phyloP scores from a whole-genome alignment of 371 early-diverging fungal species.

The Mortierella sp. region DNA sequence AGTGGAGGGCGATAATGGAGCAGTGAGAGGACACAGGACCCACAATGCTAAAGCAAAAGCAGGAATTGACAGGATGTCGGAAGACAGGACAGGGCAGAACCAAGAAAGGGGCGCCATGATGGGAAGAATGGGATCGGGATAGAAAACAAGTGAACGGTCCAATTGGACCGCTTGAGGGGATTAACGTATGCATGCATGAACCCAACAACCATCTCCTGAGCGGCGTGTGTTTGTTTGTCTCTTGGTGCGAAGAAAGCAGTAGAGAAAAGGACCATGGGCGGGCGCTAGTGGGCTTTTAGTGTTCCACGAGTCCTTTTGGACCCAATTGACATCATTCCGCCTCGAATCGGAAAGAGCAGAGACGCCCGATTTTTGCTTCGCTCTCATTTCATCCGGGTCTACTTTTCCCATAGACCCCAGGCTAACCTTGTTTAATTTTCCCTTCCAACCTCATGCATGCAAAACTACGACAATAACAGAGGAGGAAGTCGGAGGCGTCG shows the following conservation, averaged over 20 bases:
- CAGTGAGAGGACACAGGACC: neutral
- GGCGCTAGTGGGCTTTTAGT: neutral
- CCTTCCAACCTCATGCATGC: neutral
- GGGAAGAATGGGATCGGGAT: neutral
- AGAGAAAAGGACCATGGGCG: neutral
- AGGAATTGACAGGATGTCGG: neutral
- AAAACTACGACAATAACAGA: constrained; percentile 57
- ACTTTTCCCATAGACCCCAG: neutral
- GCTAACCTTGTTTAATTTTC: neutral
- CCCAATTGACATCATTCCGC: neutral
- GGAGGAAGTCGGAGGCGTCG: constrained; percentile 85
- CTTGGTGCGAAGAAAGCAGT: neutral
- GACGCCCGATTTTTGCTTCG: neutral
- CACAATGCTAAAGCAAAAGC: neutral
- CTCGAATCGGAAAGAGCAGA: neutral
- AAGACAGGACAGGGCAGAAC: neutral
- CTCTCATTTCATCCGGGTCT: neutral
- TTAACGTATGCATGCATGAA: neutral
- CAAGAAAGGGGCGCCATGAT: neutral
- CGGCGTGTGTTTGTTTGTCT: neutral
- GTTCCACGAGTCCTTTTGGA: neutral
- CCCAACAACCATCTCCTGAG: neutral
- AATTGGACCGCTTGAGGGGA: neutral
- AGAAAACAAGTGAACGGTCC: neutral
- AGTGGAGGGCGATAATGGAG: neutral